Percentiles rank a stretch among this genome's conserved stretches.
These are phyloP conservation scores for Albizia julibrissin DNA, from an alignment of 306 rosid genomes.

Conservation along the genomic window DNA sequence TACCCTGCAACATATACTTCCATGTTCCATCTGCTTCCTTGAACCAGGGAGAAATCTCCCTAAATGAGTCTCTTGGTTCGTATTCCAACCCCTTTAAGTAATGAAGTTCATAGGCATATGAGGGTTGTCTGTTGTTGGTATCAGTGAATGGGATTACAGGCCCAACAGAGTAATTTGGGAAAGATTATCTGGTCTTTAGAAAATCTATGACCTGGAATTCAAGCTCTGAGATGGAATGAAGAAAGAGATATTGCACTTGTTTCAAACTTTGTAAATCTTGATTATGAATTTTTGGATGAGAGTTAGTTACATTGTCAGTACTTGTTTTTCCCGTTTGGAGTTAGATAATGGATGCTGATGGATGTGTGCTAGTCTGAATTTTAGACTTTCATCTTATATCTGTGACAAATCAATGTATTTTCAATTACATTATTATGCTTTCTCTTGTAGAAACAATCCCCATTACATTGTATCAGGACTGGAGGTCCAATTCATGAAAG, in stretches of 20 bases:
- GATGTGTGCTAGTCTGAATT: background rate
- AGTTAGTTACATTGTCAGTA: background rate
- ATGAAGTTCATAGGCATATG: background rate
- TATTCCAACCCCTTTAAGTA: background rate
- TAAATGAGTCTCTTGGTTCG: background rate
- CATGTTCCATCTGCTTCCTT: background rate
- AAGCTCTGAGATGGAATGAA: background rate
- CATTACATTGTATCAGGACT: background rate
- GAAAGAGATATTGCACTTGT: background rate
- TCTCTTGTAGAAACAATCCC: background rate
- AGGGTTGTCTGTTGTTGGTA: background rate
- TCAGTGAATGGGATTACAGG: background rate
- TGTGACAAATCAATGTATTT: background rate
- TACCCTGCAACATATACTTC: background rate
- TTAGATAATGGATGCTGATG: background rate
- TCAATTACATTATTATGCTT: background rate
- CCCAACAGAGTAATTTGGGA: background rate
- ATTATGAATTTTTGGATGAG: background rate
- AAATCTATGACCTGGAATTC: background rate
- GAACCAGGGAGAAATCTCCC: background rate
- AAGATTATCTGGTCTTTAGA: background rate
- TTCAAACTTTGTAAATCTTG: background rate
- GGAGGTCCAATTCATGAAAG: background rate
- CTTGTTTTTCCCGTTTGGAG: background rate
- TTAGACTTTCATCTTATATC: background rate